phyloP scores from a whole-genome alignment of 1,139 yeast species.

The Blastobotrys aristatus region DNA sequence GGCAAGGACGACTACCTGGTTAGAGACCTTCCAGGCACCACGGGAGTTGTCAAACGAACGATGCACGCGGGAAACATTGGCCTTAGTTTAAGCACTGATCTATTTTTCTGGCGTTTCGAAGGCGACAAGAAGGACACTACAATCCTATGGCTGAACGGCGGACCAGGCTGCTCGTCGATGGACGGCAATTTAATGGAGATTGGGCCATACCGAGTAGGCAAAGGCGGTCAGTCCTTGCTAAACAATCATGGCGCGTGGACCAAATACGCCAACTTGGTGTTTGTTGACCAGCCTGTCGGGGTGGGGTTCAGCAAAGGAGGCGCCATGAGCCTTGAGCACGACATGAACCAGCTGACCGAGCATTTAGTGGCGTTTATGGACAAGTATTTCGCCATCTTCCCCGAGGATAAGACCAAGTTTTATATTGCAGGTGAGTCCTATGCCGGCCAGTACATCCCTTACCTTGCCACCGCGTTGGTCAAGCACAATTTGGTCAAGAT shows the following conservation, averaged over 20 bases:
- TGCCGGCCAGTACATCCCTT: slow-evolving; percentile 96
- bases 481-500: slow-evolving; percentile 40
- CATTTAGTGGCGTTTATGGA: slow-evolving; percentile 64
- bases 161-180: slow-evolving; percentile 89
- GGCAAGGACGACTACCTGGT: slow-evolving; percentile 36
- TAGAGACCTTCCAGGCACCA: slow-evolving; percentile 34
- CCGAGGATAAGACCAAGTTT: slow-evolving; percentile 59
- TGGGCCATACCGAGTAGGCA: slow-evolving; percentile 73
- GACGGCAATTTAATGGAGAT: slow-evolving; percentile 93
- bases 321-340: slow-evolving; percentile 47
- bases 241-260: slow-evolving; percentile 81
- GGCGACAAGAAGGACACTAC: slow-evolving; percentile 31
- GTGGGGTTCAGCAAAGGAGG: slow-evolving; percentile 81
- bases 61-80: slow-evolving; percentile 35
- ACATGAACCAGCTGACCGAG: slow-evolving; percentile 42
- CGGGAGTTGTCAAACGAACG: slow-evolving; percentile 18
- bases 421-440: slow-evolving; percentile 91
- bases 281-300: slow-evolving; percentile 93
- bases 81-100: slow-evolving; percentile 30
- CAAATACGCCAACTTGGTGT: slow-evolving; percentile 68
- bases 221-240: slow-evolving; percentile 36
- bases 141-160: slow-evolving; percentile 82
- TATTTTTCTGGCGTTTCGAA: slow-evolving; percentile 68
- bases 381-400: slow-evolving; percentile 64
- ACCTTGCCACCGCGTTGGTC: slow-evolving; percentile 62